phyloP scores from a whole-genome alignment of 2,329 filamentous ascomycete genomes.

The Penicillium sp. region DNA sequence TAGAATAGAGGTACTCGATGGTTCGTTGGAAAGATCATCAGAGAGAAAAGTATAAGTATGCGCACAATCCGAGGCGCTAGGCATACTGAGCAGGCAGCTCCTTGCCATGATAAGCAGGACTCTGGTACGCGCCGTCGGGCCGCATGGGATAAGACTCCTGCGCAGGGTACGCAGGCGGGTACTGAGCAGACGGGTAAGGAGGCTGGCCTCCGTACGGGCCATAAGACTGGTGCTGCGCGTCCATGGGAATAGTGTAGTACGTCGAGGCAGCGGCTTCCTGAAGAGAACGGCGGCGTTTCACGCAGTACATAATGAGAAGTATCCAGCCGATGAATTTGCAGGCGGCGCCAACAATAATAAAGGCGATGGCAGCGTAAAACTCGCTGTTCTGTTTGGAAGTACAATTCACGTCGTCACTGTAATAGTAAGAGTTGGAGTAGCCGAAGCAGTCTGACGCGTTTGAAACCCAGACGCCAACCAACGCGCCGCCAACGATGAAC shows the following conservation, averaged over 20 bases:
- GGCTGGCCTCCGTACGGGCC: background rate
- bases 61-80: background rate
- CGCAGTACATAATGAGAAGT: conserved; percentile 19
- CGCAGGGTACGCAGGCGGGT: background rate
- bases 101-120: background rate
- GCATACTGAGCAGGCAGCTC: background rate
- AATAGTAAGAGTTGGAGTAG: conserved; percentile 6
- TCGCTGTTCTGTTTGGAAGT: conserved; percentile 1
- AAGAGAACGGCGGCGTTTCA: conserved; percentile 13
- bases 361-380: conserved; percentile 15
- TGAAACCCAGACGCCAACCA: conserved; percentile 13
- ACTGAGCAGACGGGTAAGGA: background rate
- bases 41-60: background rate
- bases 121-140: background rate
- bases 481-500: conserved; percentile 19
- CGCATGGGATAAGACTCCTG: background rate
- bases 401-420: conserved; percentile 6
- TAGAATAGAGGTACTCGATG: background rate
- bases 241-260: background rate
- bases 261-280: background rate
- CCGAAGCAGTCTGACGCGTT: conserved; percentile 6
- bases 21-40: background rate
- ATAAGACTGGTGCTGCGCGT: background rate
- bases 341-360: conserved; percentile 15
- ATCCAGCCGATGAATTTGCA: conserved; percentile 18